These are phyloP conservation scores for Alternaria triticina DNA, from an alignment of 2,329 filamentous ascomycete genomes.

Conservation along the genomic window DNA sequence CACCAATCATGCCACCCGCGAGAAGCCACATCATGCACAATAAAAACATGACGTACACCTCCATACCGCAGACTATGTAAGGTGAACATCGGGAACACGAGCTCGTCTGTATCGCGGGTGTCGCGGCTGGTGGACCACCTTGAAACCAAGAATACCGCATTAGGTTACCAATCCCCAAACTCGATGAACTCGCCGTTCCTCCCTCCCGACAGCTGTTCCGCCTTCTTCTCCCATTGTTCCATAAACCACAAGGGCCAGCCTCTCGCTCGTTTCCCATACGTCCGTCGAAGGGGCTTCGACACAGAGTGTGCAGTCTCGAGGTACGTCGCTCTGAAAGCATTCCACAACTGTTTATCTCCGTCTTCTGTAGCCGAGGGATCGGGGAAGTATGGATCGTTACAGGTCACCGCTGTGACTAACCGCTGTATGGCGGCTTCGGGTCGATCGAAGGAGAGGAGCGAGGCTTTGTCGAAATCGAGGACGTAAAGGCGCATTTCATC, in stretches of 20 bases:
- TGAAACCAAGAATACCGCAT: fast-evolving
- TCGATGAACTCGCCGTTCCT: neutral
- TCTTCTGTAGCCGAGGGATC: neutral
- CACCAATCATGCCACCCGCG: no score
- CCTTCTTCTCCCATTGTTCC: neutral
- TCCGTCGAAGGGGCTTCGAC: neutral
- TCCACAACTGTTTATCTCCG: neutral
- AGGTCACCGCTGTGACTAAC: neutral
- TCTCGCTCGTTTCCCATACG: neutral
- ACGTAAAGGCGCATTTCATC: neutral
- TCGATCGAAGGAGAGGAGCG: neutral
- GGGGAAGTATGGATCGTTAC: neutral
- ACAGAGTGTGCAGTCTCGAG: neutral
- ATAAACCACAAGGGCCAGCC: neutral
- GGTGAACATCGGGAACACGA: no score
- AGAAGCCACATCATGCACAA: no score
- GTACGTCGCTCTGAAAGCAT: neutral
- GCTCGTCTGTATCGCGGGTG: neutral
- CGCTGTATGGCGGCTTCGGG: neutral
- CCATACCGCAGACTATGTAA: no score
- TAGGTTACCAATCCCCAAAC: neutral
- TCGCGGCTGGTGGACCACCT: neutral
- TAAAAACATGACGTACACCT: no score
- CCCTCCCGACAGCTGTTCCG: neutral
- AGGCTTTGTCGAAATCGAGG: neutral